A percentile compares a stretch with the other conserved stretches of the same genome.
Evolutionary conservation across 495 filamentous ascomycete genomes (phyloP).

Genomic region (Aspergillus steynii): DNA sequence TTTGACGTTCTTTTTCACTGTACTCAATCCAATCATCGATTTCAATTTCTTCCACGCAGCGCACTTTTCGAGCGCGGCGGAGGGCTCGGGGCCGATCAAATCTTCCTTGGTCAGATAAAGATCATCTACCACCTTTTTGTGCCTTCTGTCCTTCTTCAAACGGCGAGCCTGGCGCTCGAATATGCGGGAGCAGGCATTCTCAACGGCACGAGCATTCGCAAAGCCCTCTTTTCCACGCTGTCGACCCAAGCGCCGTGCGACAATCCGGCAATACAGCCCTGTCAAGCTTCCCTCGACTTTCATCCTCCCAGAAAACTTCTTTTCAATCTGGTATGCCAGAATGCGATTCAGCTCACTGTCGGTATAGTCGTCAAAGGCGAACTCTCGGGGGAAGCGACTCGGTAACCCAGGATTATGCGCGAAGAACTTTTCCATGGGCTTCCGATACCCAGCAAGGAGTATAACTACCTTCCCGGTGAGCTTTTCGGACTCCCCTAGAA

Average conservation of each 20-base stretch:
- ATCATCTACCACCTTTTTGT: conserved; percentile 40
- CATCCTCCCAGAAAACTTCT: conserved; percentile 54
- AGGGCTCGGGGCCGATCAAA: conserved; percentile 67
- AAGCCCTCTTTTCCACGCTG: conserved; percentile 67
- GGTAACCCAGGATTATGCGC: conserved; percentile 73
- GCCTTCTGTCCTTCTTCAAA: conserved; percentile 41
- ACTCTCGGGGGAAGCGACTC: conserved; percentile 66
- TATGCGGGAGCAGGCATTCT: conserved; percentile 60
- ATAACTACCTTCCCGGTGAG: conserved; percentile 73
- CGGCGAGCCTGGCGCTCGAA: conserved; percentile 58
- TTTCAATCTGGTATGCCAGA: conserved; percentile 45
- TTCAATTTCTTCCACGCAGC: conserved; percentile 61
- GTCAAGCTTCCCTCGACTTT: conserved; percentile 56
- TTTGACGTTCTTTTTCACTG: conserved; percentile 63
- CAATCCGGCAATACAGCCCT: conserved; percentile 68
- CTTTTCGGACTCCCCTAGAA: conserved; percentile 76
- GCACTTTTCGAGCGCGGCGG: conserved; percentile 46
- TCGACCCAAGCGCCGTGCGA: conserved; percentile 58
- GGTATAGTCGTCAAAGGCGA: conserved; percentile 70
- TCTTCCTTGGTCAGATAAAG: conserved; percentile 59
- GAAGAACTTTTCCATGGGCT: conserved; percentile 79
- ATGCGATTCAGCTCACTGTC: conserved; percentile 65
- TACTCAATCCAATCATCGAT: conserved; percentile 56
- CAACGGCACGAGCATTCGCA: conserved; percentile 68
- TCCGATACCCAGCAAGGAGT: conserved; percentile 74